Conservation (phyloP, 352 stramenopile species). For the Peronospora tabacina region DNA sequence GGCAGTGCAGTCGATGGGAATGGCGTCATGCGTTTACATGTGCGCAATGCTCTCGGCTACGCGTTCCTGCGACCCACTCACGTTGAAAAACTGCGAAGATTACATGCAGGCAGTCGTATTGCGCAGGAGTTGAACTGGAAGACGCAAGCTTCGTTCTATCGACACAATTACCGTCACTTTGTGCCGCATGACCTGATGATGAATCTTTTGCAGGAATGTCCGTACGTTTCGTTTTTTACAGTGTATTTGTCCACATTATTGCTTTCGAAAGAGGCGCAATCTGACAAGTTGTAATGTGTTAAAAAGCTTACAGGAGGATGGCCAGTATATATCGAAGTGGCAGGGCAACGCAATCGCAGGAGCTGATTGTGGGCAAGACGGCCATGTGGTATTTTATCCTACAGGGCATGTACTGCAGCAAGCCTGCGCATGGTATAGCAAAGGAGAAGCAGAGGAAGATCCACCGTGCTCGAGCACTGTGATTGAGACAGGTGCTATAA, state of each 20-base stretch:
- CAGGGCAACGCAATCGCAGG: constrained; percentile 63
- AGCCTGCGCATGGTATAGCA: constrained; percentile 43
- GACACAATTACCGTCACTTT: constrained; percentile 33
- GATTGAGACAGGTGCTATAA: constrained; percentile 45
- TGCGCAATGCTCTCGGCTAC: constrained; percentile 52
- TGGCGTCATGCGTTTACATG: constrained; percentile 39
- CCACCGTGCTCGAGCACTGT: constrained; percentile 28
- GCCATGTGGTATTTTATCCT: constrained; percentile 59
- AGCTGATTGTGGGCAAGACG: constrained; percentile 20
- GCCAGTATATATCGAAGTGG: constrained; percentile 33
- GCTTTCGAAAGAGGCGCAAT: neutral
- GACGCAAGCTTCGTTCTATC: constrained; percentile 27
- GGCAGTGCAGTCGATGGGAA: constrained; percentile 40
- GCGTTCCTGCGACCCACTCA: constrained; percentile 46
- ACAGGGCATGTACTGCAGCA: constrained; percentile 60
- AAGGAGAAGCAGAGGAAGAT: constrained; percentile 15
- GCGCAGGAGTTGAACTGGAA: constrained; percentile 1
- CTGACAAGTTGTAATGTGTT: neutral
- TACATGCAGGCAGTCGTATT: neutral
- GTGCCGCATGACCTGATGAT: constrained; percentile 43
- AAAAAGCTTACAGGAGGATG: constrained; percentile 15
- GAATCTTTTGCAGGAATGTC: constrained; percentile 28
- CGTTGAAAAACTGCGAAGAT: constrained; percentile 21
- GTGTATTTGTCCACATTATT: neutral
- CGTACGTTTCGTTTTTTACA: constrained; percentile 22